Evolutionary conservation across 2,329 filamentous ascomycete species (phyloP).

Genomic region (Mycosphaerella arachidis): DNA sequence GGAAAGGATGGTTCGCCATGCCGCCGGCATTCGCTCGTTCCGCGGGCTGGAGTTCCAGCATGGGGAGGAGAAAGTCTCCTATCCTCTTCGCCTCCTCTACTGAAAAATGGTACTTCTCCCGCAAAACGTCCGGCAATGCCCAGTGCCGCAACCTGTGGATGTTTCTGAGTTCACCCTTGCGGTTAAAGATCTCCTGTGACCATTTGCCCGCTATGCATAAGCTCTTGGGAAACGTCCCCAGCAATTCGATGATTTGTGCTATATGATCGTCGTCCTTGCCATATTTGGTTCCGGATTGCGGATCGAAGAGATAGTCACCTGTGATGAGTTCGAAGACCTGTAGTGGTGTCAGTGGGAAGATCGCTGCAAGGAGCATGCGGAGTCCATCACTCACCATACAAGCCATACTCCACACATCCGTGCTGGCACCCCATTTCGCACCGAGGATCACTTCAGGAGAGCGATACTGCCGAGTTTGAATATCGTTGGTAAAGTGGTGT

Average conservation of each 20-base stretch:
- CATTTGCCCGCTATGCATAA: slow-evolving; percentile 91
- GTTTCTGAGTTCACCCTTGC: slow-evolving; percentile 93
- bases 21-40: slow-evolving; percentile 91
- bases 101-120: slow-evolving; percentile 95
- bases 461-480: slow-evolving; percentile 94
- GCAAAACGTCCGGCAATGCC: slow-evolving; percentile 86
- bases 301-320: slow-evolving; percentile 96
- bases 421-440: slow-evolving; percentile 98
- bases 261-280: slow-evolving; percentile 99
- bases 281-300: slow-evolving; percentile 97
- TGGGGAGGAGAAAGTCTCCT: slow-evolving; percentile 77
- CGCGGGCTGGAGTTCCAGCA: slow-evolving; percentile 85
- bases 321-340: slow-evolving; percentile 97
- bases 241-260: slow-evolving; percentile 94
- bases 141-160: slow-evolving; percentile 95
- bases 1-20: slow-evolving; percentile 80
- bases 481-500: slow-evolving; percentile 99
- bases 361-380: neutral
- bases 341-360: slow-evolving; percentile 9
- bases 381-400: slow-evolving; percentile 69
- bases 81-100: slow-evolving; percentile 75
- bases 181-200: slow-evolving; percentile 98
- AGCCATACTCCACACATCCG: slow-evolving; percentile 99
- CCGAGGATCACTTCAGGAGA: slow-evolving; percentile 96
- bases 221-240: slow-evolving; percentile 88